Conservation (phyloP, 2,329 filamentous ascomycete genomes). For the Grosmannia serpens region DNA sequence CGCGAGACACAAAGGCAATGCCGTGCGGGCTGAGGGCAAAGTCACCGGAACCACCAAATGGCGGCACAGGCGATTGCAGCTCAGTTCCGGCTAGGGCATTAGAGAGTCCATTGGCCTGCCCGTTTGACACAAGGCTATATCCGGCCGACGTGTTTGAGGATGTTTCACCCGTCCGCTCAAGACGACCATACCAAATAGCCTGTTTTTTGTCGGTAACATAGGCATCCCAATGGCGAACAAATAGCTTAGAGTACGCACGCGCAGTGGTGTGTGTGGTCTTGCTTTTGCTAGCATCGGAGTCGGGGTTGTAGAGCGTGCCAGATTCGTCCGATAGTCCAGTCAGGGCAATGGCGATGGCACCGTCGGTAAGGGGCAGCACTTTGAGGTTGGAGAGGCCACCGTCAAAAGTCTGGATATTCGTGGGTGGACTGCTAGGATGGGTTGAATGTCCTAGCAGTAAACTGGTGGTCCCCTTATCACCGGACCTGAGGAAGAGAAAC, state of each 20-base stretch:
- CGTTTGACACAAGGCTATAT: constrained; percentile 22
- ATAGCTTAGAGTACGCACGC: constrained; percentile 62
- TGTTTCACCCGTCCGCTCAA: constrained; percentile 29
- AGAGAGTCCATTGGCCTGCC: constrained; percentile 30
- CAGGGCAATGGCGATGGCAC: constrained; percentile 41
- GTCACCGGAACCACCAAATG: constrained; percentile 70
- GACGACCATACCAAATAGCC: constrained; percentile 59
- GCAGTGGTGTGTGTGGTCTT: constrained; percentile 51
- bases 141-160: not conserved
- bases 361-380: constrained; percentile 35
- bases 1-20: constrained; percentile 64
- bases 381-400: constrained; percentile 49
- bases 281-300: constrained; percentile 28
- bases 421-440: constrained; percentile 25
- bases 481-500: constrained; percentile 41
- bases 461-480: constrained; percentile 34
- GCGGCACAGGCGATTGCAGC: constrained; percentile 57
- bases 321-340: constrained; percentile 56
- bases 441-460: constrained; percentile 30
- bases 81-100: constrained; percentile 52
- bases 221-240: constrained; percentile 75
- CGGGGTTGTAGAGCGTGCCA: constrained; percentile 57
- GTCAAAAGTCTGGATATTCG: constrained; percentile 36
- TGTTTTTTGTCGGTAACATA: constrained; percentile 59
- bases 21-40: constrained; percentile 61